A percentile compares a stretch with the other conserved stretches of the same genome.
phyloP scores from a whole-genome alignment of 371 early-diverging fungal species.

The Mucor sp. region DNA sequence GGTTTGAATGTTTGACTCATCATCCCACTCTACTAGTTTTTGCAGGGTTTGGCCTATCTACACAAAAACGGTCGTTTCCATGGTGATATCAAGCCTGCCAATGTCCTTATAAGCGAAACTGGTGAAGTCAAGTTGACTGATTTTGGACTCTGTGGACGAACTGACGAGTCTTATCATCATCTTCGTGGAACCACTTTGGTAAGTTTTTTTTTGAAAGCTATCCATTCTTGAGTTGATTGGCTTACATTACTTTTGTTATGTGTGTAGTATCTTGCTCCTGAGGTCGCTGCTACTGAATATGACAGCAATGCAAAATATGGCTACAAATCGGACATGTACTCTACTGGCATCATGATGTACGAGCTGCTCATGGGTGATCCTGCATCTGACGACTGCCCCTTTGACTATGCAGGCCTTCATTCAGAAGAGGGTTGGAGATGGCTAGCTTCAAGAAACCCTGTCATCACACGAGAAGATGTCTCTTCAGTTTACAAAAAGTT shows the following conservation, averaged over 20 bases:
- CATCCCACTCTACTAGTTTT: neutral
- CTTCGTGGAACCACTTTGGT: neutral
- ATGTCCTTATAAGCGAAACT: neutral
- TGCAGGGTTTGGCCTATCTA: neutral
- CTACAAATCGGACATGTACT: constrained; percentile 10
- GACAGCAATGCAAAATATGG: neutral
- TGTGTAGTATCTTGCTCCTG: constrained; percentile 10
- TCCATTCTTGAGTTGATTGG: neutral
- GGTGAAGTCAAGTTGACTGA: constrained; percentile 9
- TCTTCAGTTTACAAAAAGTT: neutral
- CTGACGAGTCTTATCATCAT: neutral
- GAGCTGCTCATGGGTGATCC: neutral
- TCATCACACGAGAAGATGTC: neutral
- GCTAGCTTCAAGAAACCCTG: neutral
- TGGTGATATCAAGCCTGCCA: constrained; percentile 4
- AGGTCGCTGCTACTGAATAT: neutral
- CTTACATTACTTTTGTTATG: neutral
- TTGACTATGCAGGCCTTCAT: neutral
- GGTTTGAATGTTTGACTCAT: neutral
- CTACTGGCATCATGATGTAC: neutral
- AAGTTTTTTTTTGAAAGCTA: neutral
- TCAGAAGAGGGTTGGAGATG: neutral
- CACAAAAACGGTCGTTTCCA: neutral
- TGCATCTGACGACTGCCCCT: no score
- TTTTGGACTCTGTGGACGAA: neutral